Conservation (phyloP, 2,329 filamentous ascomycete species). For the Neospermospora avenae region DNA sequence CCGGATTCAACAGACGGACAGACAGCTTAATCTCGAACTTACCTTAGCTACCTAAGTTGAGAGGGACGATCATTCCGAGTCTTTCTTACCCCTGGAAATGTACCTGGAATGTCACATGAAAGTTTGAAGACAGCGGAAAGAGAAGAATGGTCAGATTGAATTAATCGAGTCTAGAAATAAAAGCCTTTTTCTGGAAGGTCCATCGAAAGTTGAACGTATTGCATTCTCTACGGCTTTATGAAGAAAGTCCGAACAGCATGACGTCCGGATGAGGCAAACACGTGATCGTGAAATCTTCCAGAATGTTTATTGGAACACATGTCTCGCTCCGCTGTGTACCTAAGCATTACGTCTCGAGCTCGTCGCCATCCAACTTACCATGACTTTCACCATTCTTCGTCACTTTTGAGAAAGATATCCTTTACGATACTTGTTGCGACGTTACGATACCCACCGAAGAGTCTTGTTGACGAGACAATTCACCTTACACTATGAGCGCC, state of each 20-base stretch:
- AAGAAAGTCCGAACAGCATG: no score
- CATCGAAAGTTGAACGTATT: no score
- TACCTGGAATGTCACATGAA: not conserved
- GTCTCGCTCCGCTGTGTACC: constrained; percentile 11
- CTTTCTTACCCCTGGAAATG: constrained; percentile 1
- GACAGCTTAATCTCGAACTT: not conserved
- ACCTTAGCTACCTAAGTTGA: no score
- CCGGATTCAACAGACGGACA: constrained; percentile 6
- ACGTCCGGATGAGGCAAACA: constrained; percentile 2
- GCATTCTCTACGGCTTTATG: no score
- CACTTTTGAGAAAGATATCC: not conserved
- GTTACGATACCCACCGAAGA: not conserved
- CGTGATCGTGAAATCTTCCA: constrained; percentile 7
- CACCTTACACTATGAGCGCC: constrained; percentile 33
- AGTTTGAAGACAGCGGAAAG: not conserved
- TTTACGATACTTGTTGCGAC: constrained; percentile 6
- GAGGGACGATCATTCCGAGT: not conserved
- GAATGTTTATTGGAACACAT: constrained; percentile 18
- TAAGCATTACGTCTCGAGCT: constrained; percentile 15
- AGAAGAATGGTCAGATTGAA: no score
- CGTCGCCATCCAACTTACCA: constrained; percentile 10
- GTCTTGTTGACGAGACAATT: constrained; percentile 21
- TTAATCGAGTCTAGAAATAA: no score
- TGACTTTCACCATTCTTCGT: constrained; percentile 14
- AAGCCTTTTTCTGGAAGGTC: no score